These are phyloP conservation scores for Suillus brevipes DNA, from an alignment of 768 basidiomycete species.

Conservation along the genomic window DNA sequence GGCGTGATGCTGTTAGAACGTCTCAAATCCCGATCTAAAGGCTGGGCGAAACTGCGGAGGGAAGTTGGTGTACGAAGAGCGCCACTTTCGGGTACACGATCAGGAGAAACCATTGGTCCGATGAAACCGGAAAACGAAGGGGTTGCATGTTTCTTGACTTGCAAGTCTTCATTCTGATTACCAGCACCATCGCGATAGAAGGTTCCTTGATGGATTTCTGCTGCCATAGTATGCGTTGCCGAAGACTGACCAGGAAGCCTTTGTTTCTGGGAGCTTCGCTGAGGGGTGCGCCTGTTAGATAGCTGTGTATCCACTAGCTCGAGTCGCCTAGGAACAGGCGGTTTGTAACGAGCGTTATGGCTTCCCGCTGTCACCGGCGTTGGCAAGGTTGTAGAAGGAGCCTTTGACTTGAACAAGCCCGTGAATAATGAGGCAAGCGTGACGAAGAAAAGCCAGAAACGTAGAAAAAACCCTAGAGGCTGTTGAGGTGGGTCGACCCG, in stretches of 20 bases:
- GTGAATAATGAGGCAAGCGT: conserved; percentile 6
- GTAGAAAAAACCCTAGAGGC: conserved; percentile 1
- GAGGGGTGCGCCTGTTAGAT: neutral
- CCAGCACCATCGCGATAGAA: neutral
- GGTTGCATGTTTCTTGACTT: neutral
- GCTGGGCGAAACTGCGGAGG: neutral
- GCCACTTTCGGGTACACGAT: neutral
- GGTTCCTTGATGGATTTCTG: neutral
- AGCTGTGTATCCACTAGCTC: neutral
- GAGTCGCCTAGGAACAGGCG: neutral
- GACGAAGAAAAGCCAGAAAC: conserved; percentile 9
- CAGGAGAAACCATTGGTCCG: neutral
- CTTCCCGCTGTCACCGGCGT: conserved; percentile 5
- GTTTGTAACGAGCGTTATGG: neutral
- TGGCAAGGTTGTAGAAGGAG: neutral
- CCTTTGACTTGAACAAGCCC: conserved; percentile 2
- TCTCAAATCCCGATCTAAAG: neutral
- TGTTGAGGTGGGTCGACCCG: conserved; percentile 1
- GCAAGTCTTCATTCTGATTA: neutral
- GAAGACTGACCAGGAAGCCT: neutral
- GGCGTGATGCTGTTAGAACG: neutral
- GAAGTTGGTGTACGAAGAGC: neutral
- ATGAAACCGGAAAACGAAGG: neutral
- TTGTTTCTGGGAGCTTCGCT: neutral
- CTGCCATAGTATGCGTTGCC: neutral